Conservation (phyloP, 805 yeast species). For the Myxozyma lipomycoides region DNA sequence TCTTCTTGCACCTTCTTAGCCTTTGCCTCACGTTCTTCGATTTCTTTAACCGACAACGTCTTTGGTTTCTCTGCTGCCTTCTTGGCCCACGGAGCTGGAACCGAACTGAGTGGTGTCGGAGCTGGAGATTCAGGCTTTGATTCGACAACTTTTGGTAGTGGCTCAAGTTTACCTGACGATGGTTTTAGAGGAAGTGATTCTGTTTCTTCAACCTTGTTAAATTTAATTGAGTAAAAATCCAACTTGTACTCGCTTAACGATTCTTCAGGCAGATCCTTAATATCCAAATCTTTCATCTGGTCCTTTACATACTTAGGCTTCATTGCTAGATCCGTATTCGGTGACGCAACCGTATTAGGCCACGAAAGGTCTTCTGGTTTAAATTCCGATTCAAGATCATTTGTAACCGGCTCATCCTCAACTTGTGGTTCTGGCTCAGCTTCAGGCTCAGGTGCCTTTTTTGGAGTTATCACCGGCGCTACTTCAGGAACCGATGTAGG, state of each 20-base stretch:
- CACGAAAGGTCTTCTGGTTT: not conserved
- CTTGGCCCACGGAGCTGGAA: slow-evolving; percentile 27
- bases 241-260: too few relatives aligned
- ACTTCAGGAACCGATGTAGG: slow-evolving; percentile 6
- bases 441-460: not conserved
- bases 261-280: slow-evolving; percentile 1
- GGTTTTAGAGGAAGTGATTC: not conserved
- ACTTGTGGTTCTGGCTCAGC: not conserved
- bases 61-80: slow-evolving; percentile 17
- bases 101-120: slow-evolving; percentile 10
- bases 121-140: slow-evolving; percentile 7
- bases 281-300: slow-evolving; percentile 1
- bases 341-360: not conserved
- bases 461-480: not conserved
- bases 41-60: slow-evolving; percentile 32
- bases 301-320: not conserved
- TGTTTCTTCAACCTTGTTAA: too few relatives aligned
- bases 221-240: too few relatives aligned
- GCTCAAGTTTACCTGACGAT: slow-evolving; percentile 15
- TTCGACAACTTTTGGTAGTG: slow-evolving; percentile 14
- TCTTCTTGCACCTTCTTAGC: slow-evolving; percentile 20
- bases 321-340: not conserved
- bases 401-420: not conserved
- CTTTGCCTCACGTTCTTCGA: slow-evolving; percentile 35
- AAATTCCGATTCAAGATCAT: not conserved